A percentile compares a stretch with the other conserved stretches of the same genome.
phyloP scores from a whole-genome alignment of 1,284 basidiomycete genomes.

The Austroboletus olivaceoglutinosus region DNA sequence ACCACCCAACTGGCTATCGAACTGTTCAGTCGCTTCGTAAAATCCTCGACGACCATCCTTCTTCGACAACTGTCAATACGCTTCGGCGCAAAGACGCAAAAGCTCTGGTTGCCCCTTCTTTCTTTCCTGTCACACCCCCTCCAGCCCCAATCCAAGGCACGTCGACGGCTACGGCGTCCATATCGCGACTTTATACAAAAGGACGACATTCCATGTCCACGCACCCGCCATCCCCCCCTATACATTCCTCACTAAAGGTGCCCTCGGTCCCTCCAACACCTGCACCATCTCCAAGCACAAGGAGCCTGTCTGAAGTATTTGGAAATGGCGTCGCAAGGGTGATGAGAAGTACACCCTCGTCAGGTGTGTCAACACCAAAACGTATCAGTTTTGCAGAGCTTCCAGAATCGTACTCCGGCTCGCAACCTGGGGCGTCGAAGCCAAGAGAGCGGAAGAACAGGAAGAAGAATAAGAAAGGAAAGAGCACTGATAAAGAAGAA shows the following conservation, averaged over 20 bases:
- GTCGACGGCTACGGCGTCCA: constrained; percentile 69
- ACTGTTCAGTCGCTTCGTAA: constrained; percentile 65
- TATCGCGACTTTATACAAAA: constrained; percentile 72
- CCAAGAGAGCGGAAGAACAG: constrained; percentile 27
- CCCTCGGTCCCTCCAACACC: constrained; percentile 33
- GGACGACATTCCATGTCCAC: constrained; percentile 60
- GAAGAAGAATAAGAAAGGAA: constrained; percentile 26
- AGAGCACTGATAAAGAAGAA: constrained; percentile 26
- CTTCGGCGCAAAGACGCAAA: constrained; percentile 13
- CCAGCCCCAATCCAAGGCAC: constrained; percentile 53
- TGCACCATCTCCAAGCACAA: constrained; percentile 30
- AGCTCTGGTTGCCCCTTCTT: constrained; percentile 19
- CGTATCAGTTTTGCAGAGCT: constrained; percentile 73
- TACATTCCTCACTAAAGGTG: constrained; percentile 52
- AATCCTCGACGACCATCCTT: constrained; percentile 60
- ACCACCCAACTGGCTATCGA: constrained; percentile 50
- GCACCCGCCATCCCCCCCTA: constrained; percentile 50
- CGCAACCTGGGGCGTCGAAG: constrained; percentile 24
- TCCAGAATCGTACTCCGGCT: constrained; percentile 54
- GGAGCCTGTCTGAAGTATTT: constrained; percentile 33
- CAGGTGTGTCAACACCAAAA: constrained; percentile 60
- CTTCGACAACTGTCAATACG: constrained; percentile 24
- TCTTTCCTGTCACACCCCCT: constrained; percentile 45
- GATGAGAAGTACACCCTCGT: constrained; percentile 25
- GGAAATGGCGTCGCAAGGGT: constrained; percentile 30